phyloP scores from a whole-genome alignment of 2,329 filamentous ascomycete genomes.

The Ambrosiella beaveri region DNA sequence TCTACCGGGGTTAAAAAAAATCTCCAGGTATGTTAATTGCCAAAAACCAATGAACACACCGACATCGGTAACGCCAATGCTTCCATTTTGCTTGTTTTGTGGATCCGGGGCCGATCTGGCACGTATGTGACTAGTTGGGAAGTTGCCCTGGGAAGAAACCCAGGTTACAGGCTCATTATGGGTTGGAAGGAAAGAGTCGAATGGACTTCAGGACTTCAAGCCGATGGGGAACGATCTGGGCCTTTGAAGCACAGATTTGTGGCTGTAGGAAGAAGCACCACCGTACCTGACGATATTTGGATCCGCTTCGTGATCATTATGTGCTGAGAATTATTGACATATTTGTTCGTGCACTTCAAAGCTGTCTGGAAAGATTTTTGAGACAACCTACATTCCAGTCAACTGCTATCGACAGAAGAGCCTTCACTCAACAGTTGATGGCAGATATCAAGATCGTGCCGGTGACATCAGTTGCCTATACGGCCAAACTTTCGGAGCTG shows the following conservation, averaged over 20 bases:
- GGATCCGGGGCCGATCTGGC: constrained; percentile 7
- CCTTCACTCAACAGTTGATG: too few relatives aligned
- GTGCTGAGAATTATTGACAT: too few relatives aligned
- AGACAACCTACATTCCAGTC: too few relatives aligned
- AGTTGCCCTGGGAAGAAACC: background rate
- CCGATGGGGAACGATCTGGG: background rate
- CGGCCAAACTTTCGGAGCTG: too few relatives aligned
- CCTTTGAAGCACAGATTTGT: background rate
- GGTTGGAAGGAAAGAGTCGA: background rate
- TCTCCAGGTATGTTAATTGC: background rate
- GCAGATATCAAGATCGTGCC: too few relatives aligned
- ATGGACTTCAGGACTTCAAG: background rate
- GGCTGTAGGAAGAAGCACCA: background rate
- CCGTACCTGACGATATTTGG: too few relatives aligned
- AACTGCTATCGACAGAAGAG: too few relatives aligned
- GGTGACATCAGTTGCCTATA: too few relatives aligned
- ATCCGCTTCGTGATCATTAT: too few relatives aligned
- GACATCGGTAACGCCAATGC: constrained; percentile 12
- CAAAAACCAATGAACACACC: constrained; percentile 1
- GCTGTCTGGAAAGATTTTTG: too few relatives aligned
- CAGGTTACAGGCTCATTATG: background rate
- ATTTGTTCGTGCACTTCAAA: too few relatives aligned
- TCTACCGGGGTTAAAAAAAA: background rate
- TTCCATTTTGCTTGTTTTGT: constrained; percentile 10
- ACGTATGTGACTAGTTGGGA: constrained; percentile 7